Conservation (phyloP, 768 basidiomycete genomes). For the Hemileccinum rubropunctum region DNA sequence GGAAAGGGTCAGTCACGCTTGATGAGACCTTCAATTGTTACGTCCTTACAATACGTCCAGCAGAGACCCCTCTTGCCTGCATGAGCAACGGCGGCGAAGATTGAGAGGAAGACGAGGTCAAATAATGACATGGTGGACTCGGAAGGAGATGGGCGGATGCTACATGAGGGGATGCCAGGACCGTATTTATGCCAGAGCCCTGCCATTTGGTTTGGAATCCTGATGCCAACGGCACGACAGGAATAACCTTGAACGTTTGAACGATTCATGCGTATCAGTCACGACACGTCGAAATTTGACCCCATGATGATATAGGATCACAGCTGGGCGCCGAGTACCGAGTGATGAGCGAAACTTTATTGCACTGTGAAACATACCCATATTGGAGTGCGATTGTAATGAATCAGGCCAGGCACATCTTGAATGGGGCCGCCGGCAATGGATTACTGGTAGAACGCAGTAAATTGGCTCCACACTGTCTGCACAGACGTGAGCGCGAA, state of each 20-base stretch:
- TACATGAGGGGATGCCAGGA: neutral
- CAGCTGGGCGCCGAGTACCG: too few relatives aligned
- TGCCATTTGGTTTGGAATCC: neutral
- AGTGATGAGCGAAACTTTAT: too few relatives aligned
- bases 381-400: too few relatives aligned
- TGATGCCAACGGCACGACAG: too few relatives aligned
- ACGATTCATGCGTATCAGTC: too few relatives aligned
- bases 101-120: slow-evolving; percentile 14
- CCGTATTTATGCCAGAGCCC: slow-evolving; percentile 11
- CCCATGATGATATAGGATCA: too few relatives aligned
- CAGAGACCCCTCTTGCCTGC: slow-evolving; percentile 39
- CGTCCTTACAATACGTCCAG: slow-evolving; percentile 35
- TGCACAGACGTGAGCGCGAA: too few relatives aligned
- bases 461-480: neutral
- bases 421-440: neutral
- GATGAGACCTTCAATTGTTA: too few relatives aligned
- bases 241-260: too few relatives aligned
- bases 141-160: neutral
- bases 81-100: slow-evolving; percentile 17
- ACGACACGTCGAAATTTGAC: too few relatives aligned
- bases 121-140: slow-evolving; percentile 16
- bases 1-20: neutral
- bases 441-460: neutral
- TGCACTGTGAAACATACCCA: neutral
- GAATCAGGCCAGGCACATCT: neutral